Evolutionary conservation across 2,329 filamentous ascomycete genomes (phyloP).

Genomic region (Penicillium sp.): DNA sequence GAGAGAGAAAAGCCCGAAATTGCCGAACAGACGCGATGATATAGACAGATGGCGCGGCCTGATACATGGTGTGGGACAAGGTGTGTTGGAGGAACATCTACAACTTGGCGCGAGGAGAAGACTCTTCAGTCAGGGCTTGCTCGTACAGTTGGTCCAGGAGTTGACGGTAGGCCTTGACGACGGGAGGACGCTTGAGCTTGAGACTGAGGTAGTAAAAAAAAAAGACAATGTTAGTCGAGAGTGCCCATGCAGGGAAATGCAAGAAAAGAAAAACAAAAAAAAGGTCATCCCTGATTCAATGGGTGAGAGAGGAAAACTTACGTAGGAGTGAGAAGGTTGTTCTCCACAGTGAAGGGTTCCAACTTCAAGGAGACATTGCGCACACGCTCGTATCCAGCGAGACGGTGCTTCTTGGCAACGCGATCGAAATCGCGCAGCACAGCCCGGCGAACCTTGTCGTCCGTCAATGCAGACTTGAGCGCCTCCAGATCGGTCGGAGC

Average conservation of each 20-base stretch:
- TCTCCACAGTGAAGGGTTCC: constrained; percentile 90
- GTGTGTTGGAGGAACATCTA: constrained; percentile 14
- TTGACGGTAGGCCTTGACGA: constrained; percentile 55
- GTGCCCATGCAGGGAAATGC: no score
- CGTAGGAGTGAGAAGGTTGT: constrained; percentile 62
- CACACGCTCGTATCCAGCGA: constrained; percentile 86
- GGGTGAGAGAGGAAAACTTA: constrained; percentile 24
- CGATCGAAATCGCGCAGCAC: constrained; percentile 72
- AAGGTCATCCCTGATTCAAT: constrained; percentile 27
- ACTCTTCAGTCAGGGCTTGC: constrained; percentile 42
- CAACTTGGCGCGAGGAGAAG: constrained; percentile 37
- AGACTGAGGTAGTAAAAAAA: constrained; percentile 42
- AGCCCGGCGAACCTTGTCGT: constrained; percentile 66
- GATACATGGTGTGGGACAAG: background rate
- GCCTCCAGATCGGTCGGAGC: constrained; percentile 58
- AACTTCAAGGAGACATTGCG: constrained; percentile 66
- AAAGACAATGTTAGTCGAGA: constrained; percentile 12
- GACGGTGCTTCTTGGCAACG: constrained; percentile 75
- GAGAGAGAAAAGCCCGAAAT: no score
- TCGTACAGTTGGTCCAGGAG: constrained; percentile 57
- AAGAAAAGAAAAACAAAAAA: background rate
- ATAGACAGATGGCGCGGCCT: no score
- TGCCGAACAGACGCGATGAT: no score
- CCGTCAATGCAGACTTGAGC: constrained; percentile 59
- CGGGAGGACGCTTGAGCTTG: constrained; percentile 65